phyloP scores from a whole-genome alignment of 164 flowering plant genomes.

The Magnolia officinalis region DNA sequence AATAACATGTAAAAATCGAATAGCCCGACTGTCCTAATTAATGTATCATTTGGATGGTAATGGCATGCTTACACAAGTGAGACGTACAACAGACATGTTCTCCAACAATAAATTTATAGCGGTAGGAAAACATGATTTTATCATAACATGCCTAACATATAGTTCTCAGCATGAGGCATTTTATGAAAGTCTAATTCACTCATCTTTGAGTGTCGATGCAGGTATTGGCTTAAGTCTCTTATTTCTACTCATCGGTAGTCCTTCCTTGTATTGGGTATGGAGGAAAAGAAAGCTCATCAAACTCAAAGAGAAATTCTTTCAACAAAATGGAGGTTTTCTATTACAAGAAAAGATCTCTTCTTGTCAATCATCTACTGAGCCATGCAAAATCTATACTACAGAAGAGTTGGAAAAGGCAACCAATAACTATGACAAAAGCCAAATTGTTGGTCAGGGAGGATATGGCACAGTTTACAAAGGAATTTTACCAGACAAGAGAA shows the following conservation, averaged over 20 bases:
- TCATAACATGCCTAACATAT: too few relatives aligned
- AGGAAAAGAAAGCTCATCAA: constrained; percentile 6
- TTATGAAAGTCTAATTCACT: too few relatives aligned
- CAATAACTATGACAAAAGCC: constrained; percentile 7
- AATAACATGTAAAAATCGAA: too few relatives aligned
- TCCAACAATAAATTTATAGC: too few relatives aligned
- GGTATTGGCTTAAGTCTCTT: not conserved
- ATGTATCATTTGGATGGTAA: too few relatives aligned
- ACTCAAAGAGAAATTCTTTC: constrained; percentile 9
- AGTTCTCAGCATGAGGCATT: too few relatives aligned
- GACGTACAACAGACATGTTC: too few relatives aligned
- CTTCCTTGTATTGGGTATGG: not conserved
- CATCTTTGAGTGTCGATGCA: not conserved
- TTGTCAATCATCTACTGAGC: not conserved
- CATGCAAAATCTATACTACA: constrained; percentile 5
- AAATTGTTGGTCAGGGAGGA: constrained; percentile 17
- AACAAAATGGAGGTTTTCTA: constrained; percentile 13
- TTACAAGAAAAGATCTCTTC: not conserved
- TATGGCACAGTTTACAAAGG: constrained; percentile 20
- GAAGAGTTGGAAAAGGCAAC: constrained; percentile 15
- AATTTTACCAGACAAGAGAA: constrained; percentile 13
- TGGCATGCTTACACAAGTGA: too few relatives aligned
- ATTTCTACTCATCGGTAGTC: not conserved
- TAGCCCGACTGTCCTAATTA: too few relatives aligned
- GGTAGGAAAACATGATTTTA: too few relatives aligned